Conservation (phyloP, 768 basidiomycete species). For the Filobasidium wieringae region DNA sequence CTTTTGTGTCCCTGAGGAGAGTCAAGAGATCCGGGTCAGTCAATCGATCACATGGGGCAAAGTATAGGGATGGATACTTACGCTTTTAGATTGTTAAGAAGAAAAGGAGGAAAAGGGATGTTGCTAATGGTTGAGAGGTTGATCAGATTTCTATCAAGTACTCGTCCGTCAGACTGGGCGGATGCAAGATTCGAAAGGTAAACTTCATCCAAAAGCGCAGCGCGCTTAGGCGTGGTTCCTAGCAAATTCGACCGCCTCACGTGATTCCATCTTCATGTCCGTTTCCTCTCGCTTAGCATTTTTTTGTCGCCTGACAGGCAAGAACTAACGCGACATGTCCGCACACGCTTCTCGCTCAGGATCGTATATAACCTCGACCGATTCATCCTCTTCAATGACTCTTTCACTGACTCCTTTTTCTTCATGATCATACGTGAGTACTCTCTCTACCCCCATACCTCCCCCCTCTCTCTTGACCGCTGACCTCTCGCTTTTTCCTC, state of each 20-base stretch:
- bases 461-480: background rate
- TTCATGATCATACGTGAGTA: constrained; percentile 19
- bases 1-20: constrained; percentile 34
- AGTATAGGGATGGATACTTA: background rate
- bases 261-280: no score
- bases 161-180: no score
- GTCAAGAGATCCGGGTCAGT: background rate
- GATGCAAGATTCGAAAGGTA: no score
- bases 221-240: no score
- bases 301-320: no score
- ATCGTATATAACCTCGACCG: background rate
- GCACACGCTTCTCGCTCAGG: background rate
- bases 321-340: background rate
- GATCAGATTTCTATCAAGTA: no score
- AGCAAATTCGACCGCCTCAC: no score
- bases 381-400: background rate
- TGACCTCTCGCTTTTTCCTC: background rate
- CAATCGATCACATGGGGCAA: background rate
- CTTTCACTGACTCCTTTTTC: constrained; percentile 1
- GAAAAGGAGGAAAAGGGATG: background rate
- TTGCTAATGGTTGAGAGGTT: background rate
- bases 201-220: no score
- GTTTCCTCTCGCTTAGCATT: no score
- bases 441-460: constrained; percentile 9
- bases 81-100: constrained; percentile 4